Conservation (phyloP, 202 grass and related monocot species). For the Cymbopogon flexuosus region DNA sequence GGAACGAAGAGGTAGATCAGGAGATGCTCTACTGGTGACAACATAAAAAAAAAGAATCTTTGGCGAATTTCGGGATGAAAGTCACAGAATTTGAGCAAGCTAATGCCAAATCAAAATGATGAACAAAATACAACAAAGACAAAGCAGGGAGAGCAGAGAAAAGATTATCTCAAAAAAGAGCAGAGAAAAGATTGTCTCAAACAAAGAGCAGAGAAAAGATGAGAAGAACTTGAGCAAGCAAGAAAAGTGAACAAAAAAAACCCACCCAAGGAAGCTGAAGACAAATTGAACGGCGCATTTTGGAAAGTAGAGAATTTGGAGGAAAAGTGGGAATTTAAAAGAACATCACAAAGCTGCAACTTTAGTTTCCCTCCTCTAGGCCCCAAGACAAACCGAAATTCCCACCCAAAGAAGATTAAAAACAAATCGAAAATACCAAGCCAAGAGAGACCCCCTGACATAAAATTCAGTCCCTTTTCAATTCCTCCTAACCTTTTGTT, state of each 20-base stretch:
- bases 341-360: slow-evolving; percentile 22
- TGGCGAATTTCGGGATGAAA: not conserved
- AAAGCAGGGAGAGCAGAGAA: not conserved
- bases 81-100: not conserved
- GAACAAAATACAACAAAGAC: slow-evolving; percentile 12
- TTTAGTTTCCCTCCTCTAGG: slow-evolving; percentile 14
- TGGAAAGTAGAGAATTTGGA: slow-evolving; percentile 14
- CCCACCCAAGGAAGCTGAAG: slow-evolving; percentile 6
- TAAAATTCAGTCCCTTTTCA: not conserved
- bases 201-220: slow-evolving; percentile 2
- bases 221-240: not conserved
- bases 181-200: not conserved
- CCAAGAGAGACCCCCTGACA: not conserved
- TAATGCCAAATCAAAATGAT: slow-evolving; percentile 20
- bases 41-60: not conserved
- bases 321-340: slow-evolving; percentile 34
- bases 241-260: not conserved
- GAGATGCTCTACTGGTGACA: not conserved
- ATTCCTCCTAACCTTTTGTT: not conserved
- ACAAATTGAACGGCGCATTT: not conserved
- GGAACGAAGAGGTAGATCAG: slow-evolving; percentile 22
- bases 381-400: slow-evolving; percentile 11
- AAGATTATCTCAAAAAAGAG: not conserved
- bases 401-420: not conserved
- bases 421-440: slow-evolving; percentile 27